phyloP scores from a whole-genome alignment of 129 eudicot genomes.

The Kitagawia praeruptora region DNA sequence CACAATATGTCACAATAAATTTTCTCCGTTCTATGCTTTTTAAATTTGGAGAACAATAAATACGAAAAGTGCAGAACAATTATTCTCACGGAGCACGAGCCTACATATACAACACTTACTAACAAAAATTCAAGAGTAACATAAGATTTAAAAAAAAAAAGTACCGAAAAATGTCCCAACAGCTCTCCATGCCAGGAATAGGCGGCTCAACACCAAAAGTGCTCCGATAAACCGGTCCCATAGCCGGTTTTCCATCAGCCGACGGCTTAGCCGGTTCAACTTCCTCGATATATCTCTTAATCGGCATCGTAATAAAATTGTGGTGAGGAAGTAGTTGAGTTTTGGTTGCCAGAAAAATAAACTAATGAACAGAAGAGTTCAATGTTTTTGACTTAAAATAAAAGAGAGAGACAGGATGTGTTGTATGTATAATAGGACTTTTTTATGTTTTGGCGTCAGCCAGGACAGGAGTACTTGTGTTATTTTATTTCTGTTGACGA shows the following conservation, averaged over 20 bases:
- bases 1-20: too few relatives aligned
- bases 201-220: slow-evolving; percentile 46
- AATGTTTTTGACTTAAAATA: background rate
- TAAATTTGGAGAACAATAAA: background rate
- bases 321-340: background rate
- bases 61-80: background rate
- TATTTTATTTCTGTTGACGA: background rate
- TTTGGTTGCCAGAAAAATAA: background rate
- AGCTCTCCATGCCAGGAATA: slow-evolving; percentile 49
- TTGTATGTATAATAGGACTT: background rate
- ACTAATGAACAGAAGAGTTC: background rate
- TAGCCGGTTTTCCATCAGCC: slow-evolving; percentile 54
- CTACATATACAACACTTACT: background rate
- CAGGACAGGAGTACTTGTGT: background rate
- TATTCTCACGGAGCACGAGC: background rate
- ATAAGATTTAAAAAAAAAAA: background rate
- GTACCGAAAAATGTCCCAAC: slow-evolving; percentile 94
- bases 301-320: slow-evolving; percentile 33
- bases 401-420: background rate
- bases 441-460: background rate
- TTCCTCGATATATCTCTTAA: slow-evolving; percentile 39
- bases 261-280: slow-evolving; percentile 58
- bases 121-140: background rate
- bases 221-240: slow-evolving; percentile 81
- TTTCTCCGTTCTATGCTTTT: too few relatives aligned